A percentile compares a stretch with the other conserved stretches of the same genome.
Conservation (phyloP, 1,284 basidiomycete species). For the Hortiboletus rubellus region DNA sequence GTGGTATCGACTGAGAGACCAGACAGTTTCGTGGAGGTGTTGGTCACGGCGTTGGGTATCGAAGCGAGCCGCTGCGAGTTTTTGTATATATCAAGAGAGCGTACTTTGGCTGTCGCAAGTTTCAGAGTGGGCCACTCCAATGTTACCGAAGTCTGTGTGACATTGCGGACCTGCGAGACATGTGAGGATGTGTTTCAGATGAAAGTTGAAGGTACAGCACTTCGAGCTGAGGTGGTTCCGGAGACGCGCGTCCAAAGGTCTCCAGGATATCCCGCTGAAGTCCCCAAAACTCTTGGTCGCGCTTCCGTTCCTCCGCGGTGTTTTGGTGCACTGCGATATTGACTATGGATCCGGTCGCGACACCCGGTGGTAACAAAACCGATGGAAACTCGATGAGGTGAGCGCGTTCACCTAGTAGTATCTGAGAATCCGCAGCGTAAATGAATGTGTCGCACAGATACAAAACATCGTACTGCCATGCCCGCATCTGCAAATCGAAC, state of each 20-base stretch:
- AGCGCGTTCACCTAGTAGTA: conserved; percentile 87
- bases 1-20: conserved; percentile 86
- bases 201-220: conserved; percentile 37
- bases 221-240: conserved; percentile 71
- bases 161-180: conserved; percentile 72
- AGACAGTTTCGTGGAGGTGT: conserved; percentile 88
- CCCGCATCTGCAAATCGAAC: conserved; percentile 58
- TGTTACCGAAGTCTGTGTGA: conserved; percentile 93
- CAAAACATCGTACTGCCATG: conserved; percentile 60
- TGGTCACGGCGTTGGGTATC: conserved; percentile 77
- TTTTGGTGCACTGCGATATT: conserved; percentile 91
- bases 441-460: neutral
- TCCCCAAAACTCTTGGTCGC: conserved; percentile 78
- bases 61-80: conserved; percentile 85
- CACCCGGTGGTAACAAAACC: conserved; percentile 85
- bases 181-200: conserved; percentile 4
- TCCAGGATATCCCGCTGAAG: conserved; percentile 80
- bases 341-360: conserved; percentile 92
- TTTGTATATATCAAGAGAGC: conserved; percentile 87
- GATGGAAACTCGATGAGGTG: conserved; percentile 97
- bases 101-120: conserved; percentile 81
- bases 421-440: conserved; percentile 47
- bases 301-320: conserved; percentile 73
- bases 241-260: conserved; percentile 68
- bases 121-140: conserved; percentile 89